Base-by-base conservation (phyloP, 1,284 basidiomycete genomes). In the Cutaneotrichosporon mucoides region DNA sequence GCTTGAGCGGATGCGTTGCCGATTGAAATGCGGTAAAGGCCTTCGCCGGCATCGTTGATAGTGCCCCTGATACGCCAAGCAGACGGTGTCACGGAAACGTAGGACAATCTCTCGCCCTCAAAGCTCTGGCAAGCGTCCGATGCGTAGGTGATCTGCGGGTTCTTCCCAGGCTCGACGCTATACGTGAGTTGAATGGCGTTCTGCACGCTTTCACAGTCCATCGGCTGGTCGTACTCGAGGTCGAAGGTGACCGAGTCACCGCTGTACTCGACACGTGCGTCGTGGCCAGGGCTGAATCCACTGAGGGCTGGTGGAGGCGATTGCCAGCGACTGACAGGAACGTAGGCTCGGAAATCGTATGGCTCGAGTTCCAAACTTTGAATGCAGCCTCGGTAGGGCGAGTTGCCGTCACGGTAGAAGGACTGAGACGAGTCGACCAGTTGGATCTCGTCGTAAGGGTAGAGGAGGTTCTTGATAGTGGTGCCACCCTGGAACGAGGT, bases 221-320 rank as follows among this genome's bases (percentile, higher is more conserved):
- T 92, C 36, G 70, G 72, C 11, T 81, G 76, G 67, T 87, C 92
- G 79, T 89, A 94, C 75, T 93, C 87, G 61, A 95, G 81, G 0
- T 81, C 72, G 57, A 94, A 84, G 62, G 86, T 79, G 57, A 91
- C 75, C 1, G 81, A 83, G 13, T 85, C 87, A 2, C 83, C 81
- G 63, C 61, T 10, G 87, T 50, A 78, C 56, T 42, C 79, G 37
- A 91, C 78, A 43, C 92, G 87, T 33, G 85, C 82, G 68, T 95
- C 92, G 73, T 95, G 92, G 1, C 90, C 90, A 0, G 92, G 92
- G 4, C 76, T 76, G 77, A 93, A 93, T 56, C 84, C 84, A 10
- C 89, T 89, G 56, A 95, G 76, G 55, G 85, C 83, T 15, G 91
- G 89, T 3, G 79, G 83, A 53, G 88, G 85, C 4, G 84, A 64